Evolutionary conservation across 2,329 filamentous ascomycete genomes (phyloP), one percentile per base, ranked within the genome.

Genomic region (Hymenoscyphus fraxineus): DNA sequence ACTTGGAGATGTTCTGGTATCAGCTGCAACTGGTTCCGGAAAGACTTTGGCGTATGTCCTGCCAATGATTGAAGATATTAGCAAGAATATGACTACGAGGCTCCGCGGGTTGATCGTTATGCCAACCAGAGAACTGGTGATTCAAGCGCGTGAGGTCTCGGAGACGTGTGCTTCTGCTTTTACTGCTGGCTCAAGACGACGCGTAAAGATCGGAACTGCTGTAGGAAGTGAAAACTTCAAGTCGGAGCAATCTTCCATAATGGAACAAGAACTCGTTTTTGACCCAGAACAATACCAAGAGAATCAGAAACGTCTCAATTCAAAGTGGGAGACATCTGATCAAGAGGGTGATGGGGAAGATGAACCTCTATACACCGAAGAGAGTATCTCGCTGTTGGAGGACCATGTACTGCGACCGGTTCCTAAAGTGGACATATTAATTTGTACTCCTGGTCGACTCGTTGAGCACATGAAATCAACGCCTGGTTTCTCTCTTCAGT

Each of bases 21-120:
- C 93, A 7, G 95, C 96, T 0, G 91, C 94, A 1, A 99, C 95
- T 0, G 95, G 95, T 9, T 98, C 95, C 0, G 95, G 95, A 64
- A 99, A 99, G 76, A 99, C 95, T 0, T 77, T 99, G 16, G 90
- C 94, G 0, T 99, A 99, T 73, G 86, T 94, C 0, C 80, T 99
- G 2, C 95, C 95, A 0, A 87, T 99, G 65, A 84, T 96, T 3
- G 86, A 92, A 57, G 88, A 89, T 60, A 80, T 99, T 59, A 88
- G 89, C 69, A 81, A 84, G 39, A 83, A 84, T 15, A 79, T 79
- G 27, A 82, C 87, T 12, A 90, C 89, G 0, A 85, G 85, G 63
- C 78, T 99, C 9, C 85, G 91, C 47, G 93, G 89, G 0, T 77
- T 99, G 0, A 86, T 99, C 58, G 88, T 99, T 0, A 87, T 99